phyloP scores from a whole-genome alignment of 208 protist genomes.

The Porcisia hertigi region DNA sequence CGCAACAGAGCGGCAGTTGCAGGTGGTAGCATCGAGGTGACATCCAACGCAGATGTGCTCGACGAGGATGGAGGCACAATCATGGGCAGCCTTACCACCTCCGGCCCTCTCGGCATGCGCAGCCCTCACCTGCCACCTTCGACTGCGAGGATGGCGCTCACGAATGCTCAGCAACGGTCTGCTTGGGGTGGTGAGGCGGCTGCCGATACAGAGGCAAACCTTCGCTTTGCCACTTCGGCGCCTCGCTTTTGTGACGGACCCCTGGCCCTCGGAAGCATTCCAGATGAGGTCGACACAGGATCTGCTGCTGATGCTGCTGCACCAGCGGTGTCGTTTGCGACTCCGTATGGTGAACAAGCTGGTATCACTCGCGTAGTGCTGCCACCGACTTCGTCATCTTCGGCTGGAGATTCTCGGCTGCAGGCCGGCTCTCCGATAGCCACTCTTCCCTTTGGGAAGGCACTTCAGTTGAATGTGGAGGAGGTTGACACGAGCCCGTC shows the following conservation, averaged over 20 bases:
- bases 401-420: not conserved
- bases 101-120: conserved; percentile 64
- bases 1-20: conserved; percentile 47
- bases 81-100: conserved; percentile 48
- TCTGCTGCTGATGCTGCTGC: not conserved
- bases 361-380: conserved; percentile 19
- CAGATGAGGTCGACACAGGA: not conserved
- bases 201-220: not conserved
- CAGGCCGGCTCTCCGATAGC: conserved; percentile 24
- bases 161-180: conserved; percentile 8
- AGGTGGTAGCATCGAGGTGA: conserved; percentile 69
- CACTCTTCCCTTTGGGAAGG: conserved; percentile 74
- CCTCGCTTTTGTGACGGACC: not conserved
- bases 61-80: conserved; percentile 30
- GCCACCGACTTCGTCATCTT: conserved; percentile 6
- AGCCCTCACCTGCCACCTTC: conserved; percentile 26
- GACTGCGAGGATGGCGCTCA: conserved; percentile 7
- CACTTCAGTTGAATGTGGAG: conserved; percentile 77
- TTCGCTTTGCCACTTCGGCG: not conserved
- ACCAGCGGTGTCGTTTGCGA: not conserved
- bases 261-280: not conserved
- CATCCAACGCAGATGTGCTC: conserved; percentile 46
- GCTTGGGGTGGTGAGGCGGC: not conserved
- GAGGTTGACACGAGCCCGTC: conserved; percentile 54
- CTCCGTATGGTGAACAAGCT: conserved; percentile 22